These are phyloP conservation scores for Antrodiella citrinella DNA, from an alignment of 768 basidiomycete genomes.

Conservation along the genomic window DNA sequence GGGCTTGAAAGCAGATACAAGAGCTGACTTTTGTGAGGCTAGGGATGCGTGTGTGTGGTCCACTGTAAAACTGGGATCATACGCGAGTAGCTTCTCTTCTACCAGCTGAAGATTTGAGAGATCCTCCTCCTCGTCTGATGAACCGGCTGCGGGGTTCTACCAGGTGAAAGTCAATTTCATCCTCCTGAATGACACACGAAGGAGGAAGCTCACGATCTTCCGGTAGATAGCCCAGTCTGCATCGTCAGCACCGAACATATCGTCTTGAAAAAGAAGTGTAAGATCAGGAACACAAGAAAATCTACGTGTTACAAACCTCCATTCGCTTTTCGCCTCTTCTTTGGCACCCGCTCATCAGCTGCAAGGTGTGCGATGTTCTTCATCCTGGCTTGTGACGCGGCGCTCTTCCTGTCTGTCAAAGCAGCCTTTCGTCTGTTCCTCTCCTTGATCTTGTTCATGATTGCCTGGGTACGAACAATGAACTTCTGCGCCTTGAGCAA, in stretches of 20 bases:
- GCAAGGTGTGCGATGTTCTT: constrained; percentile 91
- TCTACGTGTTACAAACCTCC: constrained; percentile 44
- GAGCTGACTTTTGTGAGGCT: constrained; percentile 68
- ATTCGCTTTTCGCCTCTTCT: constrained; percentile 78
- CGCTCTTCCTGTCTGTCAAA: constrained; percentile 85
- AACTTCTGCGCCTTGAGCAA: not conserved
- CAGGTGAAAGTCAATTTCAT: not conserved
- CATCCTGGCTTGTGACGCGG: constrained; percentile 93
- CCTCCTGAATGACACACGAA: not conserved
- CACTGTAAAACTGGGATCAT: constrained; percentile 80
- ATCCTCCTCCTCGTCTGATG: constrained; percentile 91
- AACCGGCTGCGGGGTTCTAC: constrained; percentile 60
- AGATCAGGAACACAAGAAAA: not conserved
- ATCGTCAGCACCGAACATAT: constrained; percentile 89
- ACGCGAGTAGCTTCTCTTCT: constrained; percentile 70
- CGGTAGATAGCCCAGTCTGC: constrained; percentile 98
- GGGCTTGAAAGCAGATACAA: constrained; percentile 81
- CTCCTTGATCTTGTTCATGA: constrained; percentile 83
- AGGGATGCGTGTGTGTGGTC: constrained; percentile 79
- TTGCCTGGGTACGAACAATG: constrained; percentile 33
- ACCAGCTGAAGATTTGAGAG: constrained; percentile 58
- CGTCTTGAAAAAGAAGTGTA: constrained; percentile 43
- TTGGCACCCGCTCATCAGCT: constrained; percentile 73
- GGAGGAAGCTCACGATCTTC: constrained; percentile 63
- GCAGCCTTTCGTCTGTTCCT: constrained; percentile 73